Percentiles rank a stretch among this genome's conserved stretches.
These are phyloP conservation scores for Sugiyamaella pinicola DNA, from an alignment of 1,139 yeast species.

Conservation along the genomic window DNA sequence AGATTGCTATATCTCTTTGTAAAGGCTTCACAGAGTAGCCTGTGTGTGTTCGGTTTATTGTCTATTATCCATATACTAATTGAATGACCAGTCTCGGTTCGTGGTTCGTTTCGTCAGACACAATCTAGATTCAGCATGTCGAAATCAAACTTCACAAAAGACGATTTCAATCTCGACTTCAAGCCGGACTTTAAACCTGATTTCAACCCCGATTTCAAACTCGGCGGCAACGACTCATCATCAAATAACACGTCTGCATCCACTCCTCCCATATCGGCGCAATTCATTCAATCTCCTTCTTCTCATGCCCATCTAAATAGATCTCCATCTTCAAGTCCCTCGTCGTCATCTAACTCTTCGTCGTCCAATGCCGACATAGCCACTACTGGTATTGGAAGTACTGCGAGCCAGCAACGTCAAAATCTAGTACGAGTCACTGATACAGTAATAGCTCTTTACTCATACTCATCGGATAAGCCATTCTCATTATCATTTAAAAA, in stretches of 20 bases:
- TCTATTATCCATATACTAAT: neutral
- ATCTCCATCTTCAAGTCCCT: constrained; percentile 12
- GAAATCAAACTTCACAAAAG: neutral
- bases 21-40: too few relatives aligned
- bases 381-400: neutral
- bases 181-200: constrained; percentile 12
- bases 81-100: neutral
- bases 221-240: neutral
- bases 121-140: neutral
- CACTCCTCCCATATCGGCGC: constrained; percentile 6
- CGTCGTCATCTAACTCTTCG: constrained; percentile 4
- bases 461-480: constrained; percentile 65
- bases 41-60: too few relatives aligned
- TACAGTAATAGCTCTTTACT: constrained; percentile 56
- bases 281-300: constrained; percentile 15
- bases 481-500: constrained; percentile 65
- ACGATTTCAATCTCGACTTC: constrained; percentile 11
- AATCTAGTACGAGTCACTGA: constrained; percentile 25
- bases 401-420: neutral
- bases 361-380: constrained; percentile 2
- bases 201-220: constrained; percentile 11
- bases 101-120: neutral
- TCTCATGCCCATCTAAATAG: constrained; percentile 10
- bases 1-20: too few relatives aligned
- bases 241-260: neutral